Evolutionary conservation across 1,284 basidiomycete species (phyloP), one percentile per base, ranked within the genome.

Genomic region (Fomitopsis pinicola): DNA sequence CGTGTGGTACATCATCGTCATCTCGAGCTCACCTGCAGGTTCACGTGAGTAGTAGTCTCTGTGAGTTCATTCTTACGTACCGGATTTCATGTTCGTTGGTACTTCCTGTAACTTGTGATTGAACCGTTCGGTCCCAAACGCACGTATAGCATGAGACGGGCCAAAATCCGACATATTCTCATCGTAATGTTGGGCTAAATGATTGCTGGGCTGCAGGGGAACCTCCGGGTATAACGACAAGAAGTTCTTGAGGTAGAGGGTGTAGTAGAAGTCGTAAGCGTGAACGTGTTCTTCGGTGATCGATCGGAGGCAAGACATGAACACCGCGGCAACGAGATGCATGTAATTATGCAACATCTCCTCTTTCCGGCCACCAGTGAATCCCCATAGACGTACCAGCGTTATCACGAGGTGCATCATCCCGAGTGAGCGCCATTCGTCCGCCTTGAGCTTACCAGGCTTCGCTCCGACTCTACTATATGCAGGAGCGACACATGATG

Each of bases 341-440:
- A 55, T 26, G n/a, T 36, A 55, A 35, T 55, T 55, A 19, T 35
- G 17, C 15, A 55, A 17, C 53, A 55, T 55, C 28, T n/a, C 53
- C 19, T 17, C 17, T 45, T 45, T 4, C 5, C 44, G 2, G 17
- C 22, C 44, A 19, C 22, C n/a, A 19, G n/a, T 9, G 44, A 45
- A 30, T 10, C 58, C 26, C 58, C 58, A 59, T 6, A 36, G 12
- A 10, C 38, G 30, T 12, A 59, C 45, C 36, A 59, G 42, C 1
- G 58, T 33, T 2, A 45, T 55, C 8, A 52, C 19, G 8, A 59
- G 40, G 42, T 59, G 40, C 22, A 59, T 55, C 14, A 42, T 45
- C 15, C 58, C 53, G 6, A 54, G 38, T n/a, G 58, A 55, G 38
- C 52, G 50, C 50, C 50, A 55, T 45, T 59, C 50, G 35, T 59